Evolutionary conservation across 2,329 filamentous ascomycete genomes (phyloP), one percentile per base, ranked within the genome.

Genomic region (Chrysosporium keratinophilum): DNA sequence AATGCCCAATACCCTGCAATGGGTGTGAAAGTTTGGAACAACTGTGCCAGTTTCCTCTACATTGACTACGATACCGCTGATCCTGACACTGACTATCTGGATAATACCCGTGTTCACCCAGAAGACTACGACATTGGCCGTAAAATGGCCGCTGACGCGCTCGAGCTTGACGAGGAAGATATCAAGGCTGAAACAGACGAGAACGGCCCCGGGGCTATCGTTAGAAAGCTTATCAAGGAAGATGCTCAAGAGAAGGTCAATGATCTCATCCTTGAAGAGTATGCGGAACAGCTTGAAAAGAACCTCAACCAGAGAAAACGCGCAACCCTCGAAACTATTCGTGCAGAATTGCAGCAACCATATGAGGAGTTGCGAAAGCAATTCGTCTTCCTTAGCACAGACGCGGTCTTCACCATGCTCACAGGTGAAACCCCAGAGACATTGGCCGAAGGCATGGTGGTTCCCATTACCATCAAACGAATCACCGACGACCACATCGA

Each of bases 41-140:
- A 98, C 68, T 96, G 89, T 65, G 90, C 93, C 54, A 96, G 90
- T 73, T 97, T 97, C 74, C 73, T 98, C 35, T 94, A 83, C 65
- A 87, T 98, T 56, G 83, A 87, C 52, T 96, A 88, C 64, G 90
- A 96, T 60, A 78, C 82, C n/a, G 82, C 84, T 12, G 88, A 88
- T 62, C 79, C 84, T 1, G 79, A 86, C 12, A 88, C 90, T 0
- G 93, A 98, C 66, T 95, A 94, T 55, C 78, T 98, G 23, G 93
- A 98, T 71, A 95, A 93, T 66, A 98, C 93, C 45, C 87, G 93
- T 74, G 89, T 98, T 15, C 93, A 98, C 65, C 93, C 93, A 1
- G 93, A 98, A 74, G 93, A 98, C 67, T 98, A 98, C 69, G 93
- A 98, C 62, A 84, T 98, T 57, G 93, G 89, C 47, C 87, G 91